Conservation (phyloP, 176 grass and related monocot species). For the Miscanthus lutarioriparius region DNA sequence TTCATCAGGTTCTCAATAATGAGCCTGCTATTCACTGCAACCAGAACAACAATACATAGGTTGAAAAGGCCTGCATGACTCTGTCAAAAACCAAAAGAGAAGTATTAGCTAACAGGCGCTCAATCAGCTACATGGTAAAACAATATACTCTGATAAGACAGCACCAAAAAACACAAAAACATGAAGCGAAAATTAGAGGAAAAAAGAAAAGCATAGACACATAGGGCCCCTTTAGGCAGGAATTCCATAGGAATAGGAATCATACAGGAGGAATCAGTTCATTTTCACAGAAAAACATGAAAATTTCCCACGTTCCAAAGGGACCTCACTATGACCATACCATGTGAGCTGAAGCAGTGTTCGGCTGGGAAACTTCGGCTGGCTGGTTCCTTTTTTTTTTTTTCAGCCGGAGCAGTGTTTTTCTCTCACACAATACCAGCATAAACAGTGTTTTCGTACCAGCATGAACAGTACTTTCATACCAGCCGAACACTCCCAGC, state of each 20-base stretch:
- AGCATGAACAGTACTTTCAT: too few relatives aligned
- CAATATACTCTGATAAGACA: neutral
- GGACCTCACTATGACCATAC: neutral
- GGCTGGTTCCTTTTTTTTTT: too few relatives aligned
- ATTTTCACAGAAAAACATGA: neutral
- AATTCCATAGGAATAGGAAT: neutral
- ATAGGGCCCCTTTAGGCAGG: neutral
- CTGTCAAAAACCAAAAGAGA: constrained; percentile 51
- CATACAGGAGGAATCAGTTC: neutral
- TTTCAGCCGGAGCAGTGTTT: too few relatives aligned
- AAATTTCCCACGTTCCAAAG: neutral
- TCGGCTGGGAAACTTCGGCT: too few relatives aligned
- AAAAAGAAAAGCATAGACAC: neutral
- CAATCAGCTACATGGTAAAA: constrained; percentile 11
- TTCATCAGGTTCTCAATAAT: constrained; percentile 99
- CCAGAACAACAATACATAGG: constrained; percentile 91
- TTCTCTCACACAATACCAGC: too few relatives aligned
- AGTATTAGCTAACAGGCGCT: constrained; percentile 5
- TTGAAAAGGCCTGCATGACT: constrained; percentile 97
- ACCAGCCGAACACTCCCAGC: too few relatives aligned
- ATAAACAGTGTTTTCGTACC: too few relatives aligned
- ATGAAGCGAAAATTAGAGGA: neutral
- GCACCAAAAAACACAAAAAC: neutral
- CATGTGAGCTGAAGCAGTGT: constrained; percentile 14
- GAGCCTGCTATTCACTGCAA: constrained; percentile 92